Base-by-base conservation (phyloP, 495 filamentous ascomycete species). In the Trichoderma virens region DNA sequence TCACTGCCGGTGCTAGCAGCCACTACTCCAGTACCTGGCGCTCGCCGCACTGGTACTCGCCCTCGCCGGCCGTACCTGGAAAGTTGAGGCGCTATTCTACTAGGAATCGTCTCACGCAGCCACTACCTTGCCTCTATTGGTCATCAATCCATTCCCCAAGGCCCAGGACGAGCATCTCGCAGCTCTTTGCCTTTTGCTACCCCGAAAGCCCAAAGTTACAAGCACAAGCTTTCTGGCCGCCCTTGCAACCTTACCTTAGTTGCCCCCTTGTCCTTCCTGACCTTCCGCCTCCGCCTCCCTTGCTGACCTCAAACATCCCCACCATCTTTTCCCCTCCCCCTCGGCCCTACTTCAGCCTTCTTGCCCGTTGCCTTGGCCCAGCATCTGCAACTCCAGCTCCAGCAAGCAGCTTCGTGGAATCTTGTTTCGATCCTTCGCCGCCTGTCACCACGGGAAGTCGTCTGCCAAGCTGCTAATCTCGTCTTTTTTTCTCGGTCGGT, bases 341-440 rank as follows among this genome's bases (percentile, higher is more conserved):
- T 56, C 51, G 51, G 51, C 51, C 51, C 27, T 56, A 56, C 51
- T 56, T 56, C 51, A 56, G 51, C 51, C 51, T 56, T 56, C 51
- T 35, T 56, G 51, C 51, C 27, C 51, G n/a, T 56, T 13, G 25
- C 23, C 51, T 30, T 27, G 51, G 51, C 51, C 28, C 51, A 56
- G 23, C 51, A 56, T 28, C 51, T 56, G 2, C 51, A 47, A 47
- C 43, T 20, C 1, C 43, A 47, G 5, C 18, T 20, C 43, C 1
- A n/a, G n/a, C 47, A 27, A 9, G 23, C 47, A 45, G 18, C 41
- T 5, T 16, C 41, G 16, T 11, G 32, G 32, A 35, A 35, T 35
- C 32, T 35, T 11, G 4, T 4, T 35, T 4, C 32, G 5, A 11
- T 4, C 32, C 32, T 35, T 35, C 32, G n/a, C n/a, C n/a, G n/a